Base-by-base conservation (phyloP, 345 rosid genomes). In the Eucalyptus shirleyi region DNA sequence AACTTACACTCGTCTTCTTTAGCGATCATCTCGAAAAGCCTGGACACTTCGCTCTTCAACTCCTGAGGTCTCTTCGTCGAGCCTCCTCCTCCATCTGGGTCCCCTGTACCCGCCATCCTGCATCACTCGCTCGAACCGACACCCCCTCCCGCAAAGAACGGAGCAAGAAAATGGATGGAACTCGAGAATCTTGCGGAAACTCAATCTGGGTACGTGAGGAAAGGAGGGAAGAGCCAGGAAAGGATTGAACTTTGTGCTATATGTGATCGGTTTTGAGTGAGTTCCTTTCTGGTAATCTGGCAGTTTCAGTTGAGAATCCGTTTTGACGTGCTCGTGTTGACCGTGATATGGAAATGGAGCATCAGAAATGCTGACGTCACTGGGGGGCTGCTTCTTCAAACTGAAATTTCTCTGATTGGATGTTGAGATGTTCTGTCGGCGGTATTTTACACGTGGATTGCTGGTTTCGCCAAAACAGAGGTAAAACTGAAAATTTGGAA, bases 31-130 rank as follows among this genome's bases (percentile, higher is more conserved):
- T 67, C 88, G 7, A 91, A 89, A 23, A 93, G 88, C 69, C 91
- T 92, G 90, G 90, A 90, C 69, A 94, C 89, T 87, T 94, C 90
- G 49, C 90, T 91, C 91, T 92, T 91, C 69, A 94, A 90, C 91
- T 92, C 95, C 60, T 6, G 85, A 77, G 85, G 85, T 47, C 47
- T 77, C 85, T 21, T 77, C 47, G 1, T 12, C 47, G 47, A 77
- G 26, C 85, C 17, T 12, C 85, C 85, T 56, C 85, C 85, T 56
- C 85, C 85, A 40, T 77, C 85, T 24, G 47, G 85, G 85, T 40
- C 30, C 47, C 7, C 85, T 40, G 47, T 7, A 2, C 2, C 30
- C 13, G 9, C 85, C 85, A 77, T 77, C 85, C 24, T 40, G 47
- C 85, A 40, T 40, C 80, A 21, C 17, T 40, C 47, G 12, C 85